Percentiles rank a stretch among this genome's conserved stretches.
phyloP scores from a whole-genome alignment of 2,329 filamentous ascomycete species.

The Lizonia empirigonia region DNA sequence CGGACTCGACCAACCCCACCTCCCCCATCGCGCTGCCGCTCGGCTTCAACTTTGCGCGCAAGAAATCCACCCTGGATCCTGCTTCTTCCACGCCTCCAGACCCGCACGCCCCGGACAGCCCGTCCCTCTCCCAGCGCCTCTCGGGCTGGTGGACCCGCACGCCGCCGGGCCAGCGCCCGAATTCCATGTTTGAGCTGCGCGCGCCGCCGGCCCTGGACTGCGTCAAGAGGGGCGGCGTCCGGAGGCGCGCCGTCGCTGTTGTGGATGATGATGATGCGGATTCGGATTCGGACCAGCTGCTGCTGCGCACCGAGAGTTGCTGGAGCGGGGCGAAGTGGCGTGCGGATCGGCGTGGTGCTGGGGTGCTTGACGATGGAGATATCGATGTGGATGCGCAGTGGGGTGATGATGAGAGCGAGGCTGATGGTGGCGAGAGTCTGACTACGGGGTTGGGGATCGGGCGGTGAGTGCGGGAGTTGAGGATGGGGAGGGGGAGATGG shows the following conservation, averaged over 20 bases:
- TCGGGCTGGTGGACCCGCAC: conserved; percentile 49
- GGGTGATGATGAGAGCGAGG: conserved; percentile 30
- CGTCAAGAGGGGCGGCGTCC: conserved; percentile 44
- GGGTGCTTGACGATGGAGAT: too few species aligned
- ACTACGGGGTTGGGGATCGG: conserved; percentile 21
- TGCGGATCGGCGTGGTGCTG: too few species aligned
- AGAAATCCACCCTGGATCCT: conserved; percentile 21
- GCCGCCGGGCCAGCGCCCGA: conserved; percentile 31
- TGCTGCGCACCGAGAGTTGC: conserved; percentile 1
- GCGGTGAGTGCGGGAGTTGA: too few species aligned
- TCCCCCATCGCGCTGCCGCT: conserved; percentile 37
- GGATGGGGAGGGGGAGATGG: too few species aligned
- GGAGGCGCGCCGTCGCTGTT: conserved; percentile 55
- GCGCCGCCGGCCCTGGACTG: conserved; percentile 31
- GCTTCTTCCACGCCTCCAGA: conserved; percentile 9
- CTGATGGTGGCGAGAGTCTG: conserved; percentile 11
- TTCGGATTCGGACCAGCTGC: not conserved
- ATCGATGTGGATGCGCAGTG: conserved; percentile 23
- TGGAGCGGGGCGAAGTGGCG: too few species aligned
- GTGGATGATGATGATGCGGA: conserved; percentile 37
- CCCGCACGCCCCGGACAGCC: conserved; percentile 30
- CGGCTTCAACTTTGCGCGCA: conserved; percentile 37
- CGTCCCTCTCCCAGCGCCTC: conserved; percentile 38
- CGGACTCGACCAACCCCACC: conserved; percentile 39
- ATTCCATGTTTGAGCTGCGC: conserved; percentile 47